Percentiles rank a stretch among this genome's conserved stretches.
These are phyloP conservation scores for Aspergillus biplanus DNA, from an alignment of 495 filamentous ascomycete species.

Conservation along the genomic window DNA sequence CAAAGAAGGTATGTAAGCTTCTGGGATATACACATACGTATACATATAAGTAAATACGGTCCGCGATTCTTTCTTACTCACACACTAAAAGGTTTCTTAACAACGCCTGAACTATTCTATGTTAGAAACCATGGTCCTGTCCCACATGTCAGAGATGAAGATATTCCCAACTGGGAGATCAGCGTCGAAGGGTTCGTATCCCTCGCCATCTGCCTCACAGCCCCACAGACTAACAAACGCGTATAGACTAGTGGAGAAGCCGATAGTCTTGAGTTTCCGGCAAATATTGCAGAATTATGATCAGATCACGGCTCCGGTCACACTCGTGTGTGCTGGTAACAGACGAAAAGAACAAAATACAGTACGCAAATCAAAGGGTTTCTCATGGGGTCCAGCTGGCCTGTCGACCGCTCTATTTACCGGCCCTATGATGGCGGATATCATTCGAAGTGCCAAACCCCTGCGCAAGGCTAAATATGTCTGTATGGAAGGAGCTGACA, in stretches of 20 bases:
- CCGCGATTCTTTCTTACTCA: background rate
- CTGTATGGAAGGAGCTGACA: conserved; percentile 93
- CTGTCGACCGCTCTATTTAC: conserved; percentile 91
- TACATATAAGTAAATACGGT: background rate
- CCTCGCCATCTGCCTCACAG: background rate
- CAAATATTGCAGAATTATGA: conserved; percentile 78
- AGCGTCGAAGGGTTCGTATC: conserved; percentile 74
- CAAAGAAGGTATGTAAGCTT: conserved; percentile 62
- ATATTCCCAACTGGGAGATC: conserved; percentile 81
- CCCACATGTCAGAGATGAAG: conserved; percentile 72
- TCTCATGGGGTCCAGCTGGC: conserved; percentile 93
- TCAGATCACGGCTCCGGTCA: conserved; percentile 85
- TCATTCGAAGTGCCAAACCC: conserved; percentile 71
- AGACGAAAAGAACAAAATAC: conserved; percentile 93
- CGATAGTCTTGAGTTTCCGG: conserved; percentile 72
- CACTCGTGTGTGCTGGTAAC: conserved; percentile 93
- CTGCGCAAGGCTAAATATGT: conserved; percentile 76
- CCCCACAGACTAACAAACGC: background rate
- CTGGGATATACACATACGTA: background rate
- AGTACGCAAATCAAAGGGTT: conserved; percentile 90
- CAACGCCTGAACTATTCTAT: conserved; percentile 90
- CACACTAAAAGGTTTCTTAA: conserved; percentile 68
- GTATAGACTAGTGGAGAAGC: conserved; percentile 70
- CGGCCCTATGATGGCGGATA: conserved; percentile 74
- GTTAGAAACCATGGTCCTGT: conserved; percentile 95